Percentiles rank a stretch among this genome's conserved stretches.
These are phyloP conservation scores for Xylariaceae sp. DNA, from an alignment of 2,329 filamentous ascomycete genomes.

Conservation along the genomic window DNA sequence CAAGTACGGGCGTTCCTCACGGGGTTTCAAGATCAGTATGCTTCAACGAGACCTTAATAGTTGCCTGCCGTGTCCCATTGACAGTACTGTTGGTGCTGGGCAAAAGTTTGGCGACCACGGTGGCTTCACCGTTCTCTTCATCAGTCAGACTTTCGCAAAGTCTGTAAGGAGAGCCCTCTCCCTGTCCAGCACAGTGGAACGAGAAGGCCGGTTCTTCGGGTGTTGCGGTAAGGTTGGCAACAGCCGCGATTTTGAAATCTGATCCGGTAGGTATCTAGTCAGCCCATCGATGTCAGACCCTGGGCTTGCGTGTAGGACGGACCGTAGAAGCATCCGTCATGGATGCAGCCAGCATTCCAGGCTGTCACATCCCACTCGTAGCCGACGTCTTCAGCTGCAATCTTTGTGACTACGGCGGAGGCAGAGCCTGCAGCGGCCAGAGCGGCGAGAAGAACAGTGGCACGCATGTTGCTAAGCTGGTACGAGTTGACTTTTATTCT, in stretches of 20 bases:
- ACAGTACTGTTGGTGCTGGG: slow-evolving; percentile 14
- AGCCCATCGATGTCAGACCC: slow-evolving; percentile 12
- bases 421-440: slow-evolving; percentile 20
- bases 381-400: slow-evolving; percentile 16
- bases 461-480: slow-evolving; percentile 24
- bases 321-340: slow-evolving; percentile 26
- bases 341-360: slow-evolving; percentile 22
- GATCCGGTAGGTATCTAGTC: slow-evolving; percentile 1
- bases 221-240: slow-evolving; percentile 20
- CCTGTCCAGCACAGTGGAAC: slow-evolving; percentile 28
- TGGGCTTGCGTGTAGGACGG: slow-evolving; percentile 5
- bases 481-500: slow-evolving; percentile 1
- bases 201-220: slow-evolving; percentile 28
- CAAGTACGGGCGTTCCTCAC: slow-evolving; percentile 18
- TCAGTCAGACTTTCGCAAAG: slow-evolving; percentile 23
- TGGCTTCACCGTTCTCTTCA: slow-evolving; percentile 18
- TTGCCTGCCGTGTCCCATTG: slow-evolving; percentile 18
- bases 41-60: slow-evolving; percentile 29
- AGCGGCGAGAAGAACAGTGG: slow-evolving; percentile 20
- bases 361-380: slow-evolving; percentile 28
- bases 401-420: slow-evolving; percentile 19
- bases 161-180: slow-evolving; percentile 25
- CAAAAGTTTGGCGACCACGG: slow-evolving; percentile 29
- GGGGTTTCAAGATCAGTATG: slow-evolving; percentile 25
- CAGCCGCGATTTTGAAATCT: slow-evolving; percentile 31